phyloP scores from a whole-genome alignment of 2,329 filamentous ascomycete genomes.

The Aspergillus sp. region DNA sequence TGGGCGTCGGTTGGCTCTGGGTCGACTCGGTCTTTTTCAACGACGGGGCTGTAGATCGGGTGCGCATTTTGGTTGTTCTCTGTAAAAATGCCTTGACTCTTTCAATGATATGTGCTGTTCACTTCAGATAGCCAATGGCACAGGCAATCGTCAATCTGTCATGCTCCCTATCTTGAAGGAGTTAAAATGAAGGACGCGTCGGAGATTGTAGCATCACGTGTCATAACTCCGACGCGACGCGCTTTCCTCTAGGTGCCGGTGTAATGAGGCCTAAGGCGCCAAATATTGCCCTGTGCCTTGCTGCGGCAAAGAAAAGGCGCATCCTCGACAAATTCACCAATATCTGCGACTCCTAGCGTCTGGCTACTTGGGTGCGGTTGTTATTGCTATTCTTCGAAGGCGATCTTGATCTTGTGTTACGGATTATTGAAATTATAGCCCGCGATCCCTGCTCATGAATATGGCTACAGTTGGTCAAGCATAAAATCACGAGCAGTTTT shows the following conservation, averaged over 20 bases:
- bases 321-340: background rate
- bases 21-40: constrained; percentile 10
- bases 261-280: constrained; percentile 1
- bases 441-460: constrained; percentile 6
- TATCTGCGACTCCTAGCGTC: background rate
- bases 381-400: background rate
- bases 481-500: background rate
- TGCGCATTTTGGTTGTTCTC: constrained; percentile 17
- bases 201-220: background rate
- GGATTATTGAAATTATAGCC: constrained; percentile 1
- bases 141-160: background rate
- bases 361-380: background rate
- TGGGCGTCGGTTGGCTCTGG: constrained; percentile 9
- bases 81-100: background rate
- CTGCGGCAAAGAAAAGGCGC: constrained; percentile 4
- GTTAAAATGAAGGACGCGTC: constrained; percentile 9
- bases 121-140: background rate
- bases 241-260: constrained; percentile 12
- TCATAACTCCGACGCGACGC: constrained; percentile 18
- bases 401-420: background rate
- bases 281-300: constrained; percentile 11
- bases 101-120: background rate
- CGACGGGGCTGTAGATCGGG: constrained; percentile 19
- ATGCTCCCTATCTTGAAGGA: background rate
- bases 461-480: constrained; percentile 6